Base-by-base conservation (phyloP, 1,284 basidiomycete genomes). In the Entoloma clypeatum region DNA sequence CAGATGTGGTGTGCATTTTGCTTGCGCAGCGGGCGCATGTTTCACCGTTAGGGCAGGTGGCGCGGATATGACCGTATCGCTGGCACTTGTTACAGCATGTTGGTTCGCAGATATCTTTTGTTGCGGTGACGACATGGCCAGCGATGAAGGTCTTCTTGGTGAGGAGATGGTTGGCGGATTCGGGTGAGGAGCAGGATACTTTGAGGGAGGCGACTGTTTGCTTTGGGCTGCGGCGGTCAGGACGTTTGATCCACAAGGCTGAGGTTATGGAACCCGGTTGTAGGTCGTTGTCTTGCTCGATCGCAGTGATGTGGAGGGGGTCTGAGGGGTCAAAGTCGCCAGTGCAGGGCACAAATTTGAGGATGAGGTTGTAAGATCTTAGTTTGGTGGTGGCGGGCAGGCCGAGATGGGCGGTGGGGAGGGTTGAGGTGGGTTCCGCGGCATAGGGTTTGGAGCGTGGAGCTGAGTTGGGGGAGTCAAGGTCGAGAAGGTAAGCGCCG, bases 301-400 rank as follows among this genome's bases (percentile, higher is more conserved):
- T n/a, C 1, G 4, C 4, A 2, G 3, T 2, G 7, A 28, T 13
- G 27, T 23, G 3, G 2, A 14, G 11, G 8, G 6, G 9, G n/a
- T 27, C 7, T 14, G 26, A 21, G 3, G 27, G 36, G 21, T 39
- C 19, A 8, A 39, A 39, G 27, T 22, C 13, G 7, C 14, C 16
- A 2, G 4, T 14, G 17, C 36, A 39, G 8, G 17, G 26, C n/a
- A 32, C 17, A 32, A 36, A 36, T n/a, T 16, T 11, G 5, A 10
- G 5, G 19, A 39, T 39, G 7, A 39, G 29, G 38, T 14, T 30
- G 21, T 31, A 16, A 13, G 21, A 5, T 30, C 32, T 39, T 13
- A 7, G 8, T 8, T 29, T 18, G 4, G 32, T n/a, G 5, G 5
- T 5, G 3, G 29, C 38, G 26, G 9, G 9, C 4, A 18, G n/a